Base-by-base conservation (phyloP, 495 filamentous ascomycete genomes). In the Xylaria acuta region DNA sequence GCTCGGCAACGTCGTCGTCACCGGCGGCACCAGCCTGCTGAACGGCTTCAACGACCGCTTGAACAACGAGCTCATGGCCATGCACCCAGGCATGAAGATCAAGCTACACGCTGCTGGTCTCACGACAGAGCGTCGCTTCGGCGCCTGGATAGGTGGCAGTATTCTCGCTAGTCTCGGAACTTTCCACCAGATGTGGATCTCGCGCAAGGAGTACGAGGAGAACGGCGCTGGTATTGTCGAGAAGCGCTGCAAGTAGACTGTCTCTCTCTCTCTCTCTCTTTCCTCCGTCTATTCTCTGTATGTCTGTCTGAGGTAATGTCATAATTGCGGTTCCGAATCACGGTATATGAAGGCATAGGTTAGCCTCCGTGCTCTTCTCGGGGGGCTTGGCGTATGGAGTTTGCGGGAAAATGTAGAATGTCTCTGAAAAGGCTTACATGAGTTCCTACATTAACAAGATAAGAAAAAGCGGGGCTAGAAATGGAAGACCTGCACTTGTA, bases 171-270 rank as follows among this genome's bases (percentile, higher is more conserved):
- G 94, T 83, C 81, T 99, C 84, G 97, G 97, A 11, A 97, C 94
- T n/a, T 99, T 99, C 82, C 96, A 99, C 84, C 95, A 98, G 79
- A 93, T 98, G 92, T 99, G 96, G 96, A 94, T 99, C 73, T 94
- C 91, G 22, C 90, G 84, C 79, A 92, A 92, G 82, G 92, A 94
- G 85, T 94, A 94, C 80, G 90, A 92, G 71, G 92, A 94, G 82
- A 91, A 92, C 79, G 92, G 92, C 16, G 76, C 85, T 0, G 85
- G 84, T 14, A 90, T 94, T 73, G 90, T 94, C 22, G 92, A 94
- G 85, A 93, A 93, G 86, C 85, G 92, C 70, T 93, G 92, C 80
- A 93, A 92, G 83, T 94, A 87, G 51, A 32, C 22, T 14, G 43
- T 38, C 36, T n/a, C n/a, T n/a, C 36, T 0, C 41, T 6, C 3